phyloP scores from a whole-genome alignment of 2,329 filamentous ascomycete genomes.

The Fusarium sulawesiense region DNA sequence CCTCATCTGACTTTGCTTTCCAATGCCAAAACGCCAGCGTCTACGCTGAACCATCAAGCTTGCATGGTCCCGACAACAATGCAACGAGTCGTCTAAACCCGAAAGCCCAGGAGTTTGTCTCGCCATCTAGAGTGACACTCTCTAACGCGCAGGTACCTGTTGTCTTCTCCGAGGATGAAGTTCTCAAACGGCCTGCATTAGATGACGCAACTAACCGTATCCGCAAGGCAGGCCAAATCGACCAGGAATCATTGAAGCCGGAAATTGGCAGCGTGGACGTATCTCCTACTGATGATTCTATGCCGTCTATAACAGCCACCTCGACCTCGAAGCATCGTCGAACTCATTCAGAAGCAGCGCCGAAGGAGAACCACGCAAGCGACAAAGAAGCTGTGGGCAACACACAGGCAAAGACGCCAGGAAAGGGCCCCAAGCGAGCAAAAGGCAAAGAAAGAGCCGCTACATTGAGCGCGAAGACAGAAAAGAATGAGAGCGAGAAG shows the following conservation, averaged over 20 bases:
- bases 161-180: not conserved
- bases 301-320: not conserved
- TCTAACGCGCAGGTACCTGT: not conserved
- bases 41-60: not conserved
- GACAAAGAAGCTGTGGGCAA: conserved; percentile 2
- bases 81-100: conserved; percentile 33
- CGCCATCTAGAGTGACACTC: conserved; percentile 26
- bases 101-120: conserved; percentile 40
- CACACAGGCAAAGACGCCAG: conserved; percentile 16
- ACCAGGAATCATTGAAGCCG: not conserved
- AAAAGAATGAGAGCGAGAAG: conserved; percentile 12
- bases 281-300: not conserved
- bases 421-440: conserved; percentile 27
- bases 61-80: not conserved
- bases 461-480: conserved; percentile 5
- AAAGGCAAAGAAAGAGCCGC: conserved; percentile 32
- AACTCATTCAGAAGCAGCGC: conserved; percentile 3
- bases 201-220: not conserved
- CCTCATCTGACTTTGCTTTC: conserved; percentile 32
- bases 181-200: not conserved
- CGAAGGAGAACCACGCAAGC: not conserved
- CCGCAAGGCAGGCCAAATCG: not conserved
- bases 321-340: conserved; percentile 2
- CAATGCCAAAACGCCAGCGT: conserved; percentile 1
- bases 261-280: not conserved